phyloP scores from a whole-genome alignment of 495 filamentous ascomycete genomes.

The Corynascus novoguineensis region DNA sequence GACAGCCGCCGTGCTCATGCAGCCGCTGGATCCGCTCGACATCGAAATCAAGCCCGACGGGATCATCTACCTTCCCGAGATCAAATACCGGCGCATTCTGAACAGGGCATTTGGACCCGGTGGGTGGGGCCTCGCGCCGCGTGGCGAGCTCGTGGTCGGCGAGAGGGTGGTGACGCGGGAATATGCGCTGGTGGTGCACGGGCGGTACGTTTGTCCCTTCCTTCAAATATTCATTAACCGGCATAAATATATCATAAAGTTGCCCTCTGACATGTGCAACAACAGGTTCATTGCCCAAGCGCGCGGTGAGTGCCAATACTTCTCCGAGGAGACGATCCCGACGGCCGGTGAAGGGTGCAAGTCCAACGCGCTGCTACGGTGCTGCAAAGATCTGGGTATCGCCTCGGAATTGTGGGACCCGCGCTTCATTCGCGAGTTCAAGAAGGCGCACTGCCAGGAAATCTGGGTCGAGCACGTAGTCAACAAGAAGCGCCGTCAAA shows the following conservation, averaged over 20 bases:
- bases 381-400: constrained; percentile 95
- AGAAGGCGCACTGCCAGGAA: constrained; percentile 58
- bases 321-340: constrained; percentile 85
- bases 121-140: constrained; percentile 87
- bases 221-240: not conserved
- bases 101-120: constrained; percentile 92
- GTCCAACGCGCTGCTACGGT: constrained; percentile 92
- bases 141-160: constrained; percentile 87
- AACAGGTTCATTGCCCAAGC: constrained; percentile 81
- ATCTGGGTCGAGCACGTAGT: constrained; percentile 61
- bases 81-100: constrained; percentile 92
- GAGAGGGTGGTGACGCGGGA: constrained; percentile 85
- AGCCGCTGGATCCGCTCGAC: constrained; percentile 62
- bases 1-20: constrained; percentile 63
- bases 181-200: constrained; percentile 86
- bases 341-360: constrained; percentile 96
- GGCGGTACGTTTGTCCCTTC: constrained; percentile 57
- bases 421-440: constrained; percentile 72
- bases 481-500: constrained; percentile 82
- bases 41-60: constrained; percentile 96
- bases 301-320: constrained; percentile 93
- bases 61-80: constrained; percentile 94
- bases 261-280: too few species aligned
- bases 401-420: constrained; percentile 97
- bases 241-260: too few species aligned